Evolutionary conservation across 495 filamentous ascomycete species (phyloP), one percentile per base, ranked within the genome.

Genomic region (Penicillium silybi): DNA sequence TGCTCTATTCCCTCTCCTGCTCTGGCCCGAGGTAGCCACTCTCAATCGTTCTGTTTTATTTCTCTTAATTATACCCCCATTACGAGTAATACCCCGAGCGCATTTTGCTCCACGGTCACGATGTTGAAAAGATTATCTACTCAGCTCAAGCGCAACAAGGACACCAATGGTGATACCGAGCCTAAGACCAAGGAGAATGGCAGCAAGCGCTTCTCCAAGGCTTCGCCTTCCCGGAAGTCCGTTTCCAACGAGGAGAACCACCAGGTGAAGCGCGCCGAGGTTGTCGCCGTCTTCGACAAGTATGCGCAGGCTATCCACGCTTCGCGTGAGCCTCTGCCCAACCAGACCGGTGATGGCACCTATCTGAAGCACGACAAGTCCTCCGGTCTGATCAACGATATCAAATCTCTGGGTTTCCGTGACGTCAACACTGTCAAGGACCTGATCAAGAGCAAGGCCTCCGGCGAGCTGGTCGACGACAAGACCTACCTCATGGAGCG

Each of bases 401-500:
- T 92, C 37, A 83, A 77, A 57, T 63, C 74, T 9, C 59, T 93
- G 46, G 79, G 80, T 4, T 74, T 85, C 64, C 75, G 78, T 52
- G 82, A 86, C 52, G 52, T 79, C 41, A 59, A 67, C 35, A 84
- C 83, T 5, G 61, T 85, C 47, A 77, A 74, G 64, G 73, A 79
- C 29, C 53, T 83, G 25, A 68, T 82, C 51, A 69, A 73, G 56
- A 72, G 56, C 46, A 80, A 83, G 62, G 70, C 67, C 18, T 71
- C 70, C 16, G 82, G 86, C 16, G 79, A 84, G 46, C 56, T 82
- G 18, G 56, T 71, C 0, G 83, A 90, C 55, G 89, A 93, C 65
- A 92, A 90, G 73, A 89, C 85, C 17, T 84, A 85, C 72, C 69
- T 86, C 50, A 90, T 90, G 86, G 88, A 92, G 62, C 75, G 76